Base-by-base conservation (phyloP, 1,139 yeast species). In the Candida pseudoviswanathii region DNA sequence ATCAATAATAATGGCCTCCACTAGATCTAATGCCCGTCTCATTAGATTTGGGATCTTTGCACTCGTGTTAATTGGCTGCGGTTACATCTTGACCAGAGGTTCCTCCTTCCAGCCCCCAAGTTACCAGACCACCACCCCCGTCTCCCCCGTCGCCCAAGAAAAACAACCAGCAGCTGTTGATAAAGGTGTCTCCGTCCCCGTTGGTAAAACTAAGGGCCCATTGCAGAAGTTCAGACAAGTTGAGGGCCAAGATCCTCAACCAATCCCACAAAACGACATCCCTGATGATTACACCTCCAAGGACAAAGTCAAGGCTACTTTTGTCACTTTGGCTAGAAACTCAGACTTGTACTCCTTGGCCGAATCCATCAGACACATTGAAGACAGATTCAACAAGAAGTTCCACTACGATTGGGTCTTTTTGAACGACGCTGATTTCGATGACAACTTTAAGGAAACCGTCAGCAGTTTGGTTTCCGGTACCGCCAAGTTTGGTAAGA, bases 1-100 rank as follows among this genome's bases (percentile, higher is more conserved):
- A 9, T 16, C 9, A 41, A n/a, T n/a, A n/a, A 55, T 26, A 43
- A 68, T 68, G 72, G 64, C 67, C 49, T 61, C 74, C 27, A 62
- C 83, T 36, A 77, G 87, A 64, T 79, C 86, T 30, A 83, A 82
- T 63, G 85, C 88, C 52, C 78, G 89, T 60, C 62, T 84, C 55
- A 68, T 82, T 44, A 71, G 89, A 59, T 83, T 84, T 59, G 86
- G 80, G 40, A 73, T 82, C 43, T 80, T 84, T 61, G 87, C 88
- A 32, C 65, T 78, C 22, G 74, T 82, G 22, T 71, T 84, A 60
- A 70, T 84, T 47, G 68, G 77, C 24, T 81, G 86, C 61, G 86
- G 86, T 16, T 82, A 73, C 61, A 79, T 84, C 47, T 75, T 84
- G 42, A 78, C 88, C 22, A 76, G 79, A 57, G 89, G 89, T 6